Evolutionary conservation across 23 red algal species (phyloP).

Genomic region (Gracilaria gracilis): DNA sequence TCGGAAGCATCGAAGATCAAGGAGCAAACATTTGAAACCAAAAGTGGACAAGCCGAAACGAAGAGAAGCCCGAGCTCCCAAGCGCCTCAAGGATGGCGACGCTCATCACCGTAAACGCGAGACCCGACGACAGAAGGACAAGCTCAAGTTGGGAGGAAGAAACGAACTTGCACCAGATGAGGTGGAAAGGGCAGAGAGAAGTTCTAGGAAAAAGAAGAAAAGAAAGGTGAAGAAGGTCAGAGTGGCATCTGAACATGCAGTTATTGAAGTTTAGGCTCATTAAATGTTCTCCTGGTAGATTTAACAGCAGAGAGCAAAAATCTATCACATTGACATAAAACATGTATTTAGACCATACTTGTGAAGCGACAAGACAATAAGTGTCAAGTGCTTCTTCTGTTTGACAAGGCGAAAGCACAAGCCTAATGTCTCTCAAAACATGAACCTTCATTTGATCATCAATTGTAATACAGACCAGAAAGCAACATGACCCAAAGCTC

Average conservation of each 20-base stretch:
- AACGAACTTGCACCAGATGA: neutral
- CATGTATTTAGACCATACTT: neutral
- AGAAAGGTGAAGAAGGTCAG: constrained; percentile 6
- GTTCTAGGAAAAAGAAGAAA: neutral
- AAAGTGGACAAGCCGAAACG: neutral
- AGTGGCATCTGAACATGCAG: neutral
- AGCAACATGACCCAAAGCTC: too few species aligned
- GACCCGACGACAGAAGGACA: neutral
- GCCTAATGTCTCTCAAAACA: too few species aligned
- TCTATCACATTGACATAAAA: neutral
- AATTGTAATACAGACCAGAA: too few species aligned
- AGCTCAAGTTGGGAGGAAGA: neutral
- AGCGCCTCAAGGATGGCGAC: neutral
- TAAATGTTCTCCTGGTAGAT: neutral
- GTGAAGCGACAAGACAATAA: neutral
- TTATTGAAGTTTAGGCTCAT: constrained; percentile 1
- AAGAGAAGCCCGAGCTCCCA: neutral
- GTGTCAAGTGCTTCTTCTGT: too few species aligned
- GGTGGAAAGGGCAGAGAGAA: neutral
- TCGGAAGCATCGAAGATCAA: constrained; percentile 15
- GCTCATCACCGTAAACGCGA: neutral
- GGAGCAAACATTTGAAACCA: neutral
- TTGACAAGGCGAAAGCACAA: too few species aligned
- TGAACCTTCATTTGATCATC: too few species aligned
- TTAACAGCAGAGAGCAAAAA: neutral